Conservation (phyloP, 192 early-diverging fungal species). For the Backusella morwellensis region DNA sequence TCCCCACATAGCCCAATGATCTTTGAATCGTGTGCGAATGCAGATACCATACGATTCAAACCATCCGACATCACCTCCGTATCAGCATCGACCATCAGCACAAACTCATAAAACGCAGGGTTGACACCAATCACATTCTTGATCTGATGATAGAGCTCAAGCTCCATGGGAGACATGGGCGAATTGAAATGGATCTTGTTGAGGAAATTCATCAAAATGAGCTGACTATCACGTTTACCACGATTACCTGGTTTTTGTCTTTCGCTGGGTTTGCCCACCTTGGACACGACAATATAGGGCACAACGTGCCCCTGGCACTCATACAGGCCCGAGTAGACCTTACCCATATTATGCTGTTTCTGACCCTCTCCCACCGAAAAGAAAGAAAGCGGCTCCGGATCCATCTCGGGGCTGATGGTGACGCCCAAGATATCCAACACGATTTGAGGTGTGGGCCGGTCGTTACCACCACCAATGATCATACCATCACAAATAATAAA, state of each 20-base stretch:
- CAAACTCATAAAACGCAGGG: constrained; percentile 76
- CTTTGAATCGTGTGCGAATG: constrained; percentile 66
- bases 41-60: constrained; percentile 82
- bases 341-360: constrained; percentile 75
- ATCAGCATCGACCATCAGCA: constrained; percentile 79
- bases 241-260: constrained; percentile 72
- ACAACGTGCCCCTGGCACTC: constrained; percentile 70
- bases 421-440: constrained; percentile 73
- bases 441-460: constrained; percentile 75
- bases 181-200: constrained; percentile 74
- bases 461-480: constrained; percentile 79
- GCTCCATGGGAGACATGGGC: constrained; percentile 74
- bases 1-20: constrained; percentile 96
- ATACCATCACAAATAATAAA: constrained; percentile 78
- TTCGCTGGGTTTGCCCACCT: constrained; percentile 72
- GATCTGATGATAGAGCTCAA: constrained; percentile 81
- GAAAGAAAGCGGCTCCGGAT: constrained; percentile 65
- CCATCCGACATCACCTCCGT: constrained; percentile 80
- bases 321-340: constrained; percentile 80
- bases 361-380: constrained; percentile 72
- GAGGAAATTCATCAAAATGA: constrained; percentile 80
- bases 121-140: constrained; percentile 86
- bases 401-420: constrained; percentile 25
- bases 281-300: constrained; percentile 80
- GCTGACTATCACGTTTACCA: constrained; percentile 86